A percentile compares a stretch with the other conserved stretches of the same genome.
These are phyloP conservation scores for Mimosa bimucronata DNA, from an alignment of 306 rosid genomes.

Conservation along the genomic window DNA sequence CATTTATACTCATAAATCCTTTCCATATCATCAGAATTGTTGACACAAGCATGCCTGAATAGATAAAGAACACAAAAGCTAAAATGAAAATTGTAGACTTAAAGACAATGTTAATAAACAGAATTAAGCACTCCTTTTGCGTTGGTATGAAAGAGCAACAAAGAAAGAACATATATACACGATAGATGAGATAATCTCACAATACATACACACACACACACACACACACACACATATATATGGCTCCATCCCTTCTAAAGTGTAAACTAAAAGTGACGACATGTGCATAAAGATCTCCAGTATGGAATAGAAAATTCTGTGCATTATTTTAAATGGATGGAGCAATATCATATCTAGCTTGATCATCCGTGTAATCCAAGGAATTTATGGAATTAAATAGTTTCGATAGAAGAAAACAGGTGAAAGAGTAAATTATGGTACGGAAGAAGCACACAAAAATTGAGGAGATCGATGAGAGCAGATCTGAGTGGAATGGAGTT, in stretches of 20 bases:
- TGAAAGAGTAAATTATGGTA: too few species aligned
- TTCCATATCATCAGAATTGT: conserved; percentile 79
- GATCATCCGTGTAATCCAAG: too few species aligned
- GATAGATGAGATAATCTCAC: not conserved
- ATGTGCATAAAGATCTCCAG: not conserved
- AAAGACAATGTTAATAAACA: not conserved
- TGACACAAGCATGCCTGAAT: conserved; percentile 68
- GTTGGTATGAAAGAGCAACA: not conserved
- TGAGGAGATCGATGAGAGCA: conserved; percentile 51
- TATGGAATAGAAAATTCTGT: not conserved
- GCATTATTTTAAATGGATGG: not conserved
- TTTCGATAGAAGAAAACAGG: too few species aligned
- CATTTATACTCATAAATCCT: conserved; percentile 65
- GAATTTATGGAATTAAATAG: too few species aligned
- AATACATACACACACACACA: too few species aligned
- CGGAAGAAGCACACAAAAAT: conserved; percentile 48
- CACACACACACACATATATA: too few species aligned
- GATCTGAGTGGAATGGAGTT: conserved; percentile 64
- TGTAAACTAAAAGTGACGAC: not conserved
- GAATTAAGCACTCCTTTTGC: not conserved
- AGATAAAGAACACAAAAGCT: not conserved
- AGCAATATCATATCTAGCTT: too few species aligned
- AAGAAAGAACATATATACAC: not conserved
- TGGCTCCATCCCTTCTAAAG: not conserved
- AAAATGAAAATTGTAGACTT: not conserved